These are phyloP conservation scores for Tylopilus subfusipes DNA, from an alignment of 768 basidiomycete species.

Conservation along the genomic window DNA sequence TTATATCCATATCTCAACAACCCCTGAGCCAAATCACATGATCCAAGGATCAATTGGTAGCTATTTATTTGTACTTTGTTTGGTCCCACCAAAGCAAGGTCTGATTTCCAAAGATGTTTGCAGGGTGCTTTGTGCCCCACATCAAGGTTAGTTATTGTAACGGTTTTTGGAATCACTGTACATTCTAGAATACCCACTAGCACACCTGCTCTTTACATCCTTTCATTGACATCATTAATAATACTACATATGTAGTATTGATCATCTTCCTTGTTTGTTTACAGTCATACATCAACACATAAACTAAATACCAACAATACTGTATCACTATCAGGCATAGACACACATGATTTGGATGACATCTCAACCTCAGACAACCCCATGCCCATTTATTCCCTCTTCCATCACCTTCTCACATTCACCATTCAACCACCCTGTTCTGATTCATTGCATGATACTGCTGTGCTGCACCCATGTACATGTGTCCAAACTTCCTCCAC, in stretches of 20 bases:
- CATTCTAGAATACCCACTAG: slow-evolving; percentile 51
- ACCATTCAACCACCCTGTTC: slow-evolving; percentile 36
- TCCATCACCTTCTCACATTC: slow-evolving; percentile 61
- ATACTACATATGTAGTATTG: slow-evolving; percentile 49
- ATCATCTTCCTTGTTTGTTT: slow-evolving; percentile 44
- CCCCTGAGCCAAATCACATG: too few species aligned
- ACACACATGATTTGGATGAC: slow-evolving; percentile 20
- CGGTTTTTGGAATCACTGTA: too few species aligned
- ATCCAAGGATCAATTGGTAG: too few species aligned
- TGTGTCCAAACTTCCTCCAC: slow-evolving; percentile 21
- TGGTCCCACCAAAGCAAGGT: too few species aligned
- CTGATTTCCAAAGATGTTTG: too few species aligned
- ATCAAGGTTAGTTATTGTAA: too few species aligned
- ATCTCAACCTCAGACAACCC: slow-evolving; percentile 23
- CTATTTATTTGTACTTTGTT: too few species aligned
- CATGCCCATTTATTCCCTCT: slow-evolving; percentile 45
- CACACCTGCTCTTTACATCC: slow-evolving; percentile 52
- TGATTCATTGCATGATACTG: slow-evolving; percentile 16
- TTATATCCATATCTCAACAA: too few species aligned
- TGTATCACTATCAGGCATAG: slow-evolving; percentile 41
- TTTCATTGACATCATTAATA: slow-evolving; percentile 52
- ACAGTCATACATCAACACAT: slow-evolving; percentile 35
- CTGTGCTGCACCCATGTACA: slow-evolving; percentile 19
- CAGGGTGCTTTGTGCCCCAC: too few species aligned
- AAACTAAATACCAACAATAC: slow-evolving; percentile 35